Percentiles rank a stretch among this genome's conserved stretches.
Evolutionary conservation across 495 filamentous ascomycete species (phyloP).

Genomic region (Tuber umbilicatum): DNA sequence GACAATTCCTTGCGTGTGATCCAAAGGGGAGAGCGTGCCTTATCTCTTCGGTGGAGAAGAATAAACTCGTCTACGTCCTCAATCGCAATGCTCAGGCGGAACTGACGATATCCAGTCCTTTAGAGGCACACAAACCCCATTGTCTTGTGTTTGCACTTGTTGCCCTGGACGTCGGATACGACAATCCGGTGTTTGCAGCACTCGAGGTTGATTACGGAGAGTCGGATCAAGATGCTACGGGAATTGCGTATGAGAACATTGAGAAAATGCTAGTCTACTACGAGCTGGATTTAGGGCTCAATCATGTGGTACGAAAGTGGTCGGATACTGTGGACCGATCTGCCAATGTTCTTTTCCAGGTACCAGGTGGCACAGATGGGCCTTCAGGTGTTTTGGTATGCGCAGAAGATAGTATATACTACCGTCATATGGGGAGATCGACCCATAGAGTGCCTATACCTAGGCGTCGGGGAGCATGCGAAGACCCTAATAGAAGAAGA

Average conservation of each 20-base stretch:
- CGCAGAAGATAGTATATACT: constrained; percentile 88
- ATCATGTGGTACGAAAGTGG: constrained; percentile 96
- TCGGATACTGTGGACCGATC: constrained; percentile 86
- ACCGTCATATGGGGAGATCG: constrained; percentile 85
- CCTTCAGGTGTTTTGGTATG: constrained; percentile 94
- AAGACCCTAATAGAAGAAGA: constrained; percentile 87
- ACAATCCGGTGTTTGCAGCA: constrained; percentile 91
- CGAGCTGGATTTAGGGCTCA: constrained; percentile 90
- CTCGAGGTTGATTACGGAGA: constrained; percentile 91
- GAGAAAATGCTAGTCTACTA: constrained; percentile 95
- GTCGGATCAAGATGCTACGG: constrained; percentile 82
- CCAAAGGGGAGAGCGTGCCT: constrained; percentile 92
- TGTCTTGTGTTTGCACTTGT: constrained; percentile 81
- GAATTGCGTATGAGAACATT: constrained; percentile 68
- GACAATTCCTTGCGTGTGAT: constrained; percentile 89
- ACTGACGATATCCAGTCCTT: constrained; percentile 88
- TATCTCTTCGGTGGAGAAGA: constrained; percentile 93
- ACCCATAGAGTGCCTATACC: constrained; percentile 86
- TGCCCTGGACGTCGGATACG: constrained; percentile 87
- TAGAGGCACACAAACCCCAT: constrained; percentile 96
- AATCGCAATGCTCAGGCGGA: constrained; percentile 92
- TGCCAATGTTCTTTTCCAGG: constrained; percentile 84
- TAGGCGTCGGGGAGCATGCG: constrained; percentile 72
- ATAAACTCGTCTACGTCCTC: constrained; percentile 97
- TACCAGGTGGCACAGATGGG: constrained; percentile 86